Conservation (phyloP, 441 rosid genomes). For the Erodium moschatum region DNA sequence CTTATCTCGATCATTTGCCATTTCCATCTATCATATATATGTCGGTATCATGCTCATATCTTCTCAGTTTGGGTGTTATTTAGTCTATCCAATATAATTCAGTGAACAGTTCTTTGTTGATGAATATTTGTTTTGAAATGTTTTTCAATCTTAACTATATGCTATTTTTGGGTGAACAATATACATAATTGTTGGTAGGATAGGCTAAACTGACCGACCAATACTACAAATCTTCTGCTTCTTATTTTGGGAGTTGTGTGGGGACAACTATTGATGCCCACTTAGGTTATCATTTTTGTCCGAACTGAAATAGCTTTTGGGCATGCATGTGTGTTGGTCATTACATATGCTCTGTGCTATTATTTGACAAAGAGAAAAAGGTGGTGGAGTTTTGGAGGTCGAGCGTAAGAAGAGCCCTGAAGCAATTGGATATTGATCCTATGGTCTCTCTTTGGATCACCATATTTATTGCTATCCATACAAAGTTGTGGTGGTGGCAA, state of each 20-base stretch:
- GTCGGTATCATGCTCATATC: too few species aligned
- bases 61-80: too few species aligned
- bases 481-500: neutral
- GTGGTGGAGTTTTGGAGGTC: neutral
- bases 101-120: too few species aligned
- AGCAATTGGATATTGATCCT: neutral
- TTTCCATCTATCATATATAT: too few species aligned
- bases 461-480: neutral
- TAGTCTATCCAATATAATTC: too few species aligned
- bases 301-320: neutral
- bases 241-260: neutral
- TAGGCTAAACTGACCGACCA: neutral
- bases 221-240: neutral
- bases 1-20: too few species aligned
- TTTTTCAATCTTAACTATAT: too few species aligned
- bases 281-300: constrained; percentile 2
- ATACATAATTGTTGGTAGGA: neutral
- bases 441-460: neutral
- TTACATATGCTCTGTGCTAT: neutral
- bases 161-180: neutral
- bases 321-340: neutral
- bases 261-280: neutral
- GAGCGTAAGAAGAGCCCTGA: neutral
- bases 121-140: neutral
- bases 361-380: neutral